Percentiles rank a stretch among this genome's conserved stretches.
Conservation (phyloP, 225 moss, liverwort and hornwort species). For the Marchantia polymorpha region DNA sequence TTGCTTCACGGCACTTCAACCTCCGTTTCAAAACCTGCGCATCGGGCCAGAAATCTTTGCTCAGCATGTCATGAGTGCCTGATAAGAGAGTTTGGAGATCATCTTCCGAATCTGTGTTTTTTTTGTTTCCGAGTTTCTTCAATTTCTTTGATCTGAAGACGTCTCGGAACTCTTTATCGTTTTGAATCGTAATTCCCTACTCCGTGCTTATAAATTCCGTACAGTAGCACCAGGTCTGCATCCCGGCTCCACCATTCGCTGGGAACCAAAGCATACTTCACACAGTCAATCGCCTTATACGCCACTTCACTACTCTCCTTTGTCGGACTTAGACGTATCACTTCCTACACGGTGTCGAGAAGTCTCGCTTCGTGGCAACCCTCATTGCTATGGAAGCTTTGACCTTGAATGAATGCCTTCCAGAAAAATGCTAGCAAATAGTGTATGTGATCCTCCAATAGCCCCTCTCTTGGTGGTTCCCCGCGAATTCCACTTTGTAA, state of each 20-base stretch:
- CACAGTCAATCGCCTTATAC: slow-evolving; percentile 67
- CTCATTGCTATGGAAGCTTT: background rate
- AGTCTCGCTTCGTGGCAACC: too few species aligned
- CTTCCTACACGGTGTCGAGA: slow-evolving; percentile 67
- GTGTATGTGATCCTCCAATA: background rate
- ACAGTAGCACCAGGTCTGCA: slow-evolving; percentile 65
- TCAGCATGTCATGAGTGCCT: slow-evolving; percentile 28
- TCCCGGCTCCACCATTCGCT: slow-evolving; percentile 69
- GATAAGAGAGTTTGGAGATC: slow-evolving; percentile 4
- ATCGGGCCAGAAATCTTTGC: slow-evolving; percentile 76
- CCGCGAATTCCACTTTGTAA: background rate
- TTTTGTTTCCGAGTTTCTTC: background rate
- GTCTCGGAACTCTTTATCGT: slow-evolving; percentile 65
- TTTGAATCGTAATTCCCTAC: slow-evolving; percentile 77
- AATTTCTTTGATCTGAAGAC: slow-evolving; percentile 40
- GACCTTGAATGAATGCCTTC: background rate
- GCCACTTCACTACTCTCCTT: slow-evolving; percentile 70
- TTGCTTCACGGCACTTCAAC: slow-evolving; percentile 87
- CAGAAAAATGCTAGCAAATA: background rate
- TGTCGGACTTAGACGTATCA: slow-evolving; percentile 58
- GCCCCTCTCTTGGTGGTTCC: background rate
- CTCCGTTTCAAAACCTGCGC: slow-evolving; percentile 74
- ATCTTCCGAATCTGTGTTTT: slow-evolving; percentile 13
- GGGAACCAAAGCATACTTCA: slow-evolving; percentile 73
- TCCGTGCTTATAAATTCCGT: slow-evolving; percentile 77